Evolutionary conservation across 2,329 filamentous ascomycete species (phyloP).

Genomic region (Exophiala sp.): DNA sequence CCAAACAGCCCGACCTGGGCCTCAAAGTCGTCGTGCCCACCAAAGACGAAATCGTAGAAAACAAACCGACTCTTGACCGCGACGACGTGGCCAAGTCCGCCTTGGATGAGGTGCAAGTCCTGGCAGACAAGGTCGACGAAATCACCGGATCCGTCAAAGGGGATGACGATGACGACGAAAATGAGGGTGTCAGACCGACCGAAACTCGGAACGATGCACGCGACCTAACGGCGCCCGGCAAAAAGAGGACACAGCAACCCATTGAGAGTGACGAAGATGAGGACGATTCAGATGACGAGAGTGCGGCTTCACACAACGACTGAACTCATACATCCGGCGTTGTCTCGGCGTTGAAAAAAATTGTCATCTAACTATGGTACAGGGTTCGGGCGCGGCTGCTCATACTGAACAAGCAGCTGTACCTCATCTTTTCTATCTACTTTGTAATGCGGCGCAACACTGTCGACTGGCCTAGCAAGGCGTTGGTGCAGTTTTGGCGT

Average conservation of each 20-base stretch:
- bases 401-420: no score
- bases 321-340: neutral
- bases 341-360: neutral
- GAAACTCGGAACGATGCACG: slow-evolving; percentile 15
- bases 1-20: slow-evolving; percentile 38
- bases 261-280: slow-evolving; percentile 6
- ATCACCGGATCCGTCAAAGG: neutral
- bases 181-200: slow-evolving; percentile 13
- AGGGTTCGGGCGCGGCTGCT: no score
- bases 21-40: slow-evolving; percentile 51
- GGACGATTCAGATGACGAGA: slow-evolving; percentile 6
- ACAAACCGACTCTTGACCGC: slow-evolving; percentile 40
- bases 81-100: slow-evolving; percentile 34
- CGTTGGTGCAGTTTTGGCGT: no score
- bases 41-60: slow-evolving; percentile 35
- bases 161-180: slow-evolving; percentile 16
- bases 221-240: no score
- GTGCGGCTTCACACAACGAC: neutral
- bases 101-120: slow-evolving; percentile 22
- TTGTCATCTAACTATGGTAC: no score
- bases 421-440: no score
- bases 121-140: slow-evolving; percentile 15
- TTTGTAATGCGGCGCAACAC: no score
- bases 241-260: no score
- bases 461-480: no score